Evolutionary conservation across 2,329 filamentous ascomycete genomes (phyloP).

Genomic region (Exophiala mesophila): DNA sequence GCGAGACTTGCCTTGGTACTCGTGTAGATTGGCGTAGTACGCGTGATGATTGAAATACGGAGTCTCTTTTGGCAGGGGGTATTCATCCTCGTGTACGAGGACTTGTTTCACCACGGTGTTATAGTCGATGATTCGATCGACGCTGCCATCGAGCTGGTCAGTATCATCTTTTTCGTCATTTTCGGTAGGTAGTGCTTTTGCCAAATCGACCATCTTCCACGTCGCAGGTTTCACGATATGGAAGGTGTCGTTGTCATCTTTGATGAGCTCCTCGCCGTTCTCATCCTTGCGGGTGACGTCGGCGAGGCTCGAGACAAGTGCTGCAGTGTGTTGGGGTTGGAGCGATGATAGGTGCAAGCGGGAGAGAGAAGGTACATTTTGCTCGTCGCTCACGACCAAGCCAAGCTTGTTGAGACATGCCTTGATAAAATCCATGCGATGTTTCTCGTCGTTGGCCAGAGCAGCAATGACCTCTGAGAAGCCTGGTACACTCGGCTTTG

Average conservation of each 20-base stretch:
- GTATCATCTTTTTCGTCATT: conserved; percentile 29
- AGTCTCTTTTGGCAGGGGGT: conserved; percentile 67
- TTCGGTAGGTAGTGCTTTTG: conserved; percentile 46
- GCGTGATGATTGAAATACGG: conserved; percentile 80
- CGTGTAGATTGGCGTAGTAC: conserved; percentile 67
- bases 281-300: conserved; percentile 63
- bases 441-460: conserved; percentile 63
- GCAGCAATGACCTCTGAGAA: conserved; percentile 67
- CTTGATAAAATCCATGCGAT: conserved; percentile 69
- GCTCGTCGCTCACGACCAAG: conserved; percentile 68
- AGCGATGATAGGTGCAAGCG: conserved; percentile 74
- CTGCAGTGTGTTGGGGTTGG: conserved; percentile 58
- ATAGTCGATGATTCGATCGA: conserved; percentile 67
- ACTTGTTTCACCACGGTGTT: conserved; percentile 67
- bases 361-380: conserved; percentile 72
- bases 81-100: conserved; percentile 62
- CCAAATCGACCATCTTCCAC: conserved; percentile 55
- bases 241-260: conserved; percentile 78
- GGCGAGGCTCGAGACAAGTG: conserved; percentile 60
- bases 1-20: conserved; percentile 54
- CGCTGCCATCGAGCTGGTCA: conserved; percentile 31
- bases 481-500: conserved; percentile 59
- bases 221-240: conserved; percentile 64
- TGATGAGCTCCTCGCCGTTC: conserved; percentile 66
- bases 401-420: conserved; percentile 75